Evolutionary conservation across 2,329 filamentous ascomycete species (phyloP), one percentile per base, ranked within the genome.

Genomic region (Fusarium decemcellulare): DNA sequence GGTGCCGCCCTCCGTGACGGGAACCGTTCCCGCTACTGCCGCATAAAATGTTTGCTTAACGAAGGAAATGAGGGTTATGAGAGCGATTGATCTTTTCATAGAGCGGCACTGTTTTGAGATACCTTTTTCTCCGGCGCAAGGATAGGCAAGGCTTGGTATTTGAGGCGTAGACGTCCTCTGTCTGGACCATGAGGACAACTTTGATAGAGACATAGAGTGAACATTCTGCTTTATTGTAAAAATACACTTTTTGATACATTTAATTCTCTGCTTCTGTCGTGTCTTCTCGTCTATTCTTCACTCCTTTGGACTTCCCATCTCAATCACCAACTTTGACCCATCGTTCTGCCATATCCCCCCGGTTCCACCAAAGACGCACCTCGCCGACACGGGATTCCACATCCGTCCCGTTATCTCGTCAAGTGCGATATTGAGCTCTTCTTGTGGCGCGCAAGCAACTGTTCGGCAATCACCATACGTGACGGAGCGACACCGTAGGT

Each of bases 301-400:
- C 7, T 51, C 32, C 8, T 16, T 23, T 5, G 23, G 23, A 23
- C 23, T 23, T 5, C 61, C 66, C 6, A 74, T 61, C 34, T 70
- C 68, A 44, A 74, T 62, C 2, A 74, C 61, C 11, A 74, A 12
- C 2, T 37, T 39, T 1, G 69, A 72, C 3, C 57, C 60, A 5
- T 52, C 32, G 12, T 63, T 68, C 46, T 71, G 69, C 54, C 68
- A 74, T 30, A 74, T 68, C 2, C 71, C 72, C 4, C 72, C 71
- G 1, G 32, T 59, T 0, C 72, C 72, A 30, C 67, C 65, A 42
- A 74, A 51, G 2, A 74, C 72, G 30, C 72, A 74, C n/a, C 47
- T 63, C 6, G 54, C 56, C 6, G 70, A 65, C 2, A 74, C 16
- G 2, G 72, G 72, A 34, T 74, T 72, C 72, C 72, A 74, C 65